Evolutionary conservation across 768 basidiomycete genomes (phyloP), one percentile per base, ranked within the genome.

Genomic region (Terana coerulea): DNA sequence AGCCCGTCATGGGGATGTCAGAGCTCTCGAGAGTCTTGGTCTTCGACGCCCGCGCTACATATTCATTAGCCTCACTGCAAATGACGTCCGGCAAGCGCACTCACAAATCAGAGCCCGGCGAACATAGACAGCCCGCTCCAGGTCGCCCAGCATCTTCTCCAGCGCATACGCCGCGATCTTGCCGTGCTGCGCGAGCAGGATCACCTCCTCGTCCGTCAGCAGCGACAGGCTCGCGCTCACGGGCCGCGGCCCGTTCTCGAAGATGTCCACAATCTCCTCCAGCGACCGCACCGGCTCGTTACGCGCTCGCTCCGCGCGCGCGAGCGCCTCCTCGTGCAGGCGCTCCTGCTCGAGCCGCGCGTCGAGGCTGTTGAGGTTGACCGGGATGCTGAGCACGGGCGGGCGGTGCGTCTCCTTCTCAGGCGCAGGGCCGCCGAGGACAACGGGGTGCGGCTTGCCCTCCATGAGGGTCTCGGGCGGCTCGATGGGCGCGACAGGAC

Each of bases 131-230:
- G 97, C 95, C 37, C 97, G 74, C 60, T 92, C 89, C 1, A 88
- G 71, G 57, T 94, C 86, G 48, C 84, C 92, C n/a, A 98, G 69
- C 26, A 92, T 84, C 74, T 98, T 98, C 72, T 99, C 97, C 51
- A 98, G 70, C 24, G 91, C 90, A 67, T 99, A 98, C n/a, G 90
- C 79, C 0, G 90, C 87, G 50, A 98, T 87, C 80, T 95, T 97
- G 26, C 94, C 92, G 55, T 84, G 85, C 72, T 95, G 91, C 2
- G 86, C 79, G 39, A 99, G 75, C 51, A 93, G 48, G 49, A 98
- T 86, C 37, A 99, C 75, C 69, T 98, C 97, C 64, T 98, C 95
- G 59, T 99, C 92, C 47, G 80, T 88, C 61, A 99, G 69, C 57
- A 80, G 73, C 37, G 77, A 69, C 46, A 90, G 61, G 19, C 80